Evolutionary conservation across 345 rosid species (phyloP).

Genomic region (Jatropha curcas): DNA sequence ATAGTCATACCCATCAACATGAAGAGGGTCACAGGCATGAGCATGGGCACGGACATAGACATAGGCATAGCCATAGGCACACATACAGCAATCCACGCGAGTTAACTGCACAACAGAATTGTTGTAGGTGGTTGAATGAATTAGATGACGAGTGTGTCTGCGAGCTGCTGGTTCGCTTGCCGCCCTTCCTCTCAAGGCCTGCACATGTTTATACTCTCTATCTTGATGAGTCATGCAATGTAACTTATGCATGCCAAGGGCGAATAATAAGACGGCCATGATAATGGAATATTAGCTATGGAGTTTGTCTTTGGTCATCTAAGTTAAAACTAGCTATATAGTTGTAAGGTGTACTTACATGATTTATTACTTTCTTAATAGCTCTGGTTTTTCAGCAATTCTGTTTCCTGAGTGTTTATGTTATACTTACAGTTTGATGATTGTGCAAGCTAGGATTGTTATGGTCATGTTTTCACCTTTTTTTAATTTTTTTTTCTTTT

Average conservation of each 20-base stretch:
- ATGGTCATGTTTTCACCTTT: background rate
- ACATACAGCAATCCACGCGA: background rate
- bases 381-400: background rate
- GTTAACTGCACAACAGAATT: slow-evolving; percentile 15
- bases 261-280: background rate
- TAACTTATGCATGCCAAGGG: slow-evolving; percentile 28
- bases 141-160: slow-evolving; percentile 37
- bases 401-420: background rate
- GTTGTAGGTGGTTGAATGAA: slow-evolving; percentile 33
- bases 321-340: background rate
- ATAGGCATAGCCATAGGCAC: slow-evolving; percentile 19
- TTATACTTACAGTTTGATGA: background rate
- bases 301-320: background rate
- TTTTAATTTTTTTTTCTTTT: too few species aligned
- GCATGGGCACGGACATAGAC: background rate
- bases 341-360: background rate
- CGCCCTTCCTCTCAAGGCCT: slow-evolving; percentile 31
- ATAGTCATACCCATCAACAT: background rate
- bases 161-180: slow-evolving; percentile 24
- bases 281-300: background rate
- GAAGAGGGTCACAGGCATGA: background rate
- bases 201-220: slow-evolving; percentile 21
- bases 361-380: background rate
- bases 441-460: background rate
- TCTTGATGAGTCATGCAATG: slow-evolving; percentile 25